Evolutionary conservation across 352 stramenopile species (phyloP), one percentile per base, ranked within the genome.

Genomic region (Phytophthora parvispora): DNA sequence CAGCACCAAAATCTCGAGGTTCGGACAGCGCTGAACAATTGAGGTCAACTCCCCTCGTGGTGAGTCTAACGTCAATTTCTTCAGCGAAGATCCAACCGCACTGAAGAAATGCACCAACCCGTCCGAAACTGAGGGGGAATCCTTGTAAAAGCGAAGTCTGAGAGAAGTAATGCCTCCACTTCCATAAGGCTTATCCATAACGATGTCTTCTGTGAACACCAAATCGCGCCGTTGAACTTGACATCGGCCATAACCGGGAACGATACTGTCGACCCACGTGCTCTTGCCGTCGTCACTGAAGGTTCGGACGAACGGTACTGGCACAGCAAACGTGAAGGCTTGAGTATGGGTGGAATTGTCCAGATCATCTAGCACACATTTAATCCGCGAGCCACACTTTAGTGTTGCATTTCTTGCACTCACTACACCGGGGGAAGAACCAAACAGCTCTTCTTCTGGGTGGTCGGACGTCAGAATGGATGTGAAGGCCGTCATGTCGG

Each of bases 401-500:
- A 40, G 6, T 13, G 32, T 38, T 3, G 32, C 32, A 13, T 38
- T 13, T 38, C 32, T 9, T 13, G 32, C 32, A 16, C 3, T 38
- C 32, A 38, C 50, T 29, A 29, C 18, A 57, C 60, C 60, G 4
- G n/a, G 50, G 6, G 50, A 40, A 10, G 4, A 32, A 6, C 18
- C 32, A 28, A 56, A 45, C 6, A 69, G 9, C 6, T 43, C 22
- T 45, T 62, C 51, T 58, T 69, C 61, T 0, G 51, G 51, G 18
- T 62, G 28, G 0, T 58, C 31, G 0, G 40, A 69, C 7, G 7
- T 20, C 16, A 69, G 16, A 2, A 62, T 20, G 6, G 43, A 13
- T 1, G 31, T 20, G 20, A 69, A 50, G 12, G 9, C 9, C 10
- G 50, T 6, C 24, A 69, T 36, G 20, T 61, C 51, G 3, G 6